These are phyloP conservation scores for Phialophora tarda DNA, from an alignment of 2,329 filamentous ascomycete species.

Conservation along the genomic window DNA sequence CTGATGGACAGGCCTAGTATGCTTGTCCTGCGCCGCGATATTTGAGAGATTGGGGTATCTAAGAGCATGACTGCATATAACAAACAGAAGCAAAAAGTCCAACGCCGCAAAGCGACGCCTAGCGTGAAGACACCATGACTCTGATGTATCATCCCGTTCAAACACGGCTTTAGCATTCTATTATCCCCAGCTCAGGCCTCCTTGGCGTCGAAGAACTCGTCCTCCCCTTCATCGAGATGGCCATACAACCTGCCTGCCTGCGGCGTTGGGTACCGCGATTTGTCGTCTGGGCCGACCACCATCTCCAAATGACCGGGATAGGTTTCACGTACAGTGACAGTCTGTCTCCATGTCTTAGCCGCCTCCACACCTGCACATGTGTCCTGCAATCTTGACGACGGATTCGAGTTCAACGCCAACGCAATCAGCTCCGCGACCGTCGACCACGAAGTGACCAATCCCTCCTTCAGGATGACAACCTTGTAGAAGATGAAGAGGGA, in stretches of 20 bases:
- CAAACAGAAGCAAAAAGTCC: neutral
- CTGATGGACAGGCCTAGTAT: neutral
- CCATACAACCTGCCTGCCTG: conserved; percentile 23
- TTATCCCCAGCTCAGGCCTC: neutral
- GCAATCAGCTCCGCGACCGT: conserved; percentile 31
- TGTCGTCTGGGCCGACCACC: conserved; percentile 29
- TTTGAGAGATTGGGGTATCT: neutral
- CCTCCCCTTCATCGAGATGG: conserved; percentile 3
- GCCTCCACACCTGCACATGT: conserved; percentile 31
- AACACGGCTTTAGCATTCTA: neutral
- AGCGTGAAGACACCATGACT: too few species aligned
- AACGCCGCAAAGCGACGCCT: neutral
- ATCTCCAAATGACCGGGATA: conserved; percentile 29
- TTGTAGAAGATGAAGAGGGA: conserved; percentile 28
- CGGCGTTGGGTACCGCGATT: conserved; percentile 14
- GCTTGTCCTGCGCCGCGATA: neutral
- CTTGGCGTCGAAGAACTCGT: conserved; percentile 9
- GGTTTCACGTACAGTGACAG: conserved; percentile 27
- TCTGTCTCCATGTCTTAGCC: conserved; percentile 31
- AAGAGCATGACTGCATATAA: neutral
- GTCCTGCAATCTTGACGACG: conserved; percentile 28
- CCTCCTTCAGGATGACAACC: conserved; percentile 21
- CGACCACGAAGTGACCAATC: conserved; percentile 31
- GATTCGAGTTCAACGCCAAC: conserved; percentile 31
- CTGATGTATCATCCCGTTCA: neutral